Evolutionary conservation across 2,329 filamentous ascomycete species (phyloP).

Genomic region (Pyrenophora graminea): DNA sequence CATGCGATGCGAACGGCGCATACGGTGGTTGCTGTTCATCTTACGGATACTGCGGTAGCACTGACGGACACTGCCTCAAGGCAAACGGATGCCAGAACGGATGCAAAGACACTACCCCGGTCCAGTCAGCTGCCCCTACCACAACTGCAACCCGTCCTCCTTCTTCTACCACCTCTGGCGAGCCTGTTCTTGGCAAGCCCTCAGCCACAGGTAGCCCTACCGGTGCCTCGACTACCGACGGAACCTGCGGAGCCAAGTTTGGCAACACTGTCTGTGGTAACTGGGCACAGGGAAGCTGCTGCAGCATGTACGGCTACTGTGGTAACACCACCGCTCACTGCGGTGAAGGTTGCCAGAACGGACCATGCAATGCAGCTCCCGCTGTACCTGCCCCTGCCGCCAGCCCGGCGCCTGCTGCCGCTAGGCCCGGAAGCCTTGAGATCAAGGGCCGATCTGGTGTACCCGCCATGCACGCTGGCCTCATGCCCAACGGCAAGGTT

Average conservation of each 20-base stretch:
- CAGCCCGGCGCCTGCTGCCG: constrained; percentile 52
- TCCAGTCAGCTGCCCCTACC: constrained; percentile 12
- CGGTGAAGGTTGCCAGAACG: constrained; percentile 60
- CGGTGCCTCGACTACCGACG: constrained; percentile 53
- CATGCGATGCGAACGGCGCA: constrained; percentile 46
- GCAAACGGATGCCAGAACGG: constrained; percentile 49
- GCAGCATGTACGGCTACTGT: constrained; percentile 63
- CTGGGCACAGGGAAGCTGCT: constrained; percentile 59
- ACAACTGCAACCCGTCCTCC: constrained; percentile 27
- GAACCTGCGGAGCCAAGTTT: constrained; percentile 58
- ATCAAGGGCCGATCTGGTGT: constrained; percentile 62
- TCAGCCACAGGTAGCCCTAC: constrained; percentile 23
- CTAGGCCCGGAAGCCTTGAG: constrained; percentile 53
- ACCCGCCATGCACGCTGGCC: constrained; percentile 65
- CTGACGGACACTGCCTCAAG: constrained; percentile 44
- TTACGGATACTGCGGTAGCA: constrained; percentile 44
- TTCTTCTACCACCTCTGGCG: constrained; percentile 39
- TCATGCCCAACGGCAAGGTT: constrained; percentile 63
- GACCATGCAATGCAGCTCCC: constrained; percentile 53
- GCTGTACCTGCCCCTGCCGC: constrained; percentile 48
- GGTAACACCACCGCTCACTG: constrained; percentile 57
- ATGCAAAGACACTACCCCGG: constrained; percentile 33
- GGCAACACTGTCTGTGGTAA: constrained; percentile 56
- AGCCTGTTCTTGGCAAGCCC: constrained; percentile 46
- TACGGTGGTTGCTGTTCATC: constrained; percentile 49